These are phyloP conservation scores for Mycena albidolilacea DNA, from an alignment of 768 basidiomycete species.

Conservation along the genomic window DNA sequence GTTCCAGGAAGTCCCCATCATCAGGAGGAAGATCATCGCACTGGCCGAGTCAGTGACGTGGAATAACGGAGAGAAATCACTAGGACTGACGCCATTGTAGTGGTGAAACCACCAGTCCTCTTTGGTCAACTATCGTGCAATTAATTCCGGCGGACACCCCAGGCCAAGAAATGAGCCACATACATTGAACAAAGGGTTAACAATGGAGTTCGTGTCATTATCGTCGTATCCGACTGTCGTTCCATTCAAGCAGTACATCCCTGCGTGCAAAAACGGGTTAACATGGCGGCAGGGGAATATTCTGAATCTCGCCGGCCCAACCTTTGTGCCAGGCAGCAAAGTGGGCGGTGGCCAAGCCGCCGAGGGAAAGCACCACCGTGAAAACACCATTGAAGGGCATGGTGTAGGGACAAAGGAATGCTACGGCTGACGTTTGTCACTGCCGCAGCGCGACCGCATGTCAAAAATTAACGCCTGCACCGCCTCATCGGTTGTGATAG, in stretches of 20 bases:
- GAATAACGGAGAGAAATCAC: background rate
- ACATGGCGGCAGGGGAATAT: background rate
- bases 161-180: conserved; percentile 8
- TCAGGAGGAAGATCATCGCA: conserved; percentile 63
- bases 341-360: conserved; percentile 38
- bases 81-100: conserved; percentile 48
- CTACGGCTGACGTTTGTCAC: conserved; percentile 15
- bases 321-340: conserved; percentile 52
- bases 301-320: conserved; percentile 2
- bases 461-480: too few relatives aligned
- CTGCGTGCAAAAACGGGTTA: conserved; percentile 28
- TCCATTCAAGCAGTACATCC: conserved; percentile 56
- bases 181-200: conserved; percentile 54
- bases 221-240: conserved; percentile 49
- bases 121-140: conserved; percentile 47
- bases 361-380: conserved; percentile 1
- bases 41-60: conserved; percentile 40
- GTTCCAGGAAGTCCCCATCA: conserved; percentile 58
- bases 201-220: conserved; percentile 48
- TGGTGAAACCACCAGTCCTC: conserved; percentile 62
- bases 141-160: background rate
- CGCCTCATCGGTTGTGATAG: too few relatives aligned
- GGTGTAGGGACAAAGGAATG: background rate
- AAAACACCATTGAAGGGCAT: conserved; percentile 12
- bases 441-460: too few relatives aligned